Base-by-base conservation (phyloP, 306 rosid species). In the Prunus mongolica region DNA sequence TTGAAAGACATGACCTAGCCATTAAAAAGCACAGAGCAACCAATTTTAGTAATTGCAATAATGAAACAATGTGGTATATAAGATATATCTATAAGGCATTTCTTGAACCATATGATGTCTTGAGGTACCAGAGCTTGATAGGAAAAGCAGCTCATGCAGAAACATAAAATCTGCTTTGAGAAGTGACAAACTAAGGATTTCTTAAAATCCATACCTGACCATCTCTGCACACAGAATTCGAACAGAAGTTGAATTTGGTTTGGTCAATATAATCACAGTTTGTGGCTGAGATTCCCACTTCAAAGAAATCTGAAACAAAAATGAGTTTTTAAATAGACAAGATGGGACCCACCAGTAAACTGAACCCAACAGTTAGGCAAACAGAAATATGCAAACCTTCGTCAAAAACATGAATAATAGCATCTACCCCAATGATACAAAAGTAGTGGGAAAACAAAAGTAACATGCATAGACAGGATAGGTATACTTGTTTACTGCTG, bases 201-300 rank as follows among this genome's bases (percentile, higher is more conserved):
- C 72, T 79, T 55, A 58, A 57, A 51, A 68, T 75, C 71, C 87
- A 66, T 75, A 95, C 97, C 99, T 90, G 80, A 95, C 80, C 92
- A 95, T 89, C 67, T 95, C 97, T n/a, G 81, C 85, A 83, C 99
- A 92, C 12, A 95, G 87, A 83, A 81, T 78, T 86, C n/a, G 92
- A 88, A 92, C 99, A 22, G 97, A 79, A 79, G 72, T 70, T 27
- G 97, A 95, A 82, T 95, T 90, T 78, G 98, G 98, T 87, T 95
- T 92, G 61, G 92, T 89, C 92, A 95, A 73, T 79, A 95, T 86
- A 84, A 95, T 93, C 81, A 92, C 93, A 11, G 91, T 92, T 89
- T 85, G 97, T 64, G 99, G 99, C 72, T 69, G 34, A 73, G 97
- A 90, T 84, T 95, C 96, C 99, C 99, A 95, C 84, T 84, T 92